Base-by-base conservation (phyloP, 2,329 filamentous ascomycete species). In the Onygena corvina region DNA sequence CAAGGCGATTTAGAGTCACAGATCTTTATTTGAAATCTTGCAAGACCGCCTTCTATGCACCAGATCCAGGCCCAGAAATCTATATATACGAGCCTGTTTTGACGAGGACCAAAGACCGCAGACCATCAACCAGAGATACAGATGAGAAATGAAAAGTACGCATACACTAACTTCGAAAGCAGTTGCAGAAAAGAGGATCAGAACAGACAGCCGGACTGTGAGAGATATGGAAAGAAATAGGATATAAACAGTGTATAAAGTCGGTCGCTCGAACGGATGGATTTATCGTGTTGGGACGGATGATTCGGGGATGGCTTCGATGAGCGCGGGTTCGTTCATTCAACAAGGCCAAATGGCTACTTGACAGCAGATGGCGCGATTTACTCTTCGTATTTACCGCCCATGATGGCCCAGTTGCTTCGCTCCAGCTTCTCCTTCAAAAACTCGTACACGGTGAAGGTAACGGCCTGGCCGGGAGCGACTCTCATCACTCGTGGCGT, bases 401-500 rank as follows among this genome's bases (percentile, higher is more conserved):
- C 71, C 42, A 84, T 67, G 33, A 78, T 70, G 14, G 77, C 64
- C 53, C 79, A 76, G 47, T 71, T 75, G 61, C 77, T 82, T 61
- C 69, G 73, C 70, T 89, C 84, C 55, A 89, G 68, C 67, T 79
- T 81, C 53, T 81, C 77, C 70, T 81, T 86, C 53, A 89, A 69
- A 64, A 65, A 87, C 67, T 89, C 84, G 66, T 89, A 89, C 57
- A 89, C 84, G 1, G 68, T 82, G 58, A 84, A 84, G 2, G 80
- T 84, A 38, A 84, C 80, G 14, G 81, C 92, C 73, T 98, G 92
- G 42, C 92, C 92, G 5, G 92, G 92, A 21, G 92, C 92, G 48
- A 98, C 92, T 62, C 92, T 81, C 88, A 96, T 96, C 58, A 98
- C 85, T 60, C 92, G 80, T 4, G 92, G 92, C 42, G 92, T 98